Evolutionary conservation across 371 early-diverging fungal species (phyloP), one percentile per base, ranked within the genome.

Genomic region (Mortierella sp.): DNA sequence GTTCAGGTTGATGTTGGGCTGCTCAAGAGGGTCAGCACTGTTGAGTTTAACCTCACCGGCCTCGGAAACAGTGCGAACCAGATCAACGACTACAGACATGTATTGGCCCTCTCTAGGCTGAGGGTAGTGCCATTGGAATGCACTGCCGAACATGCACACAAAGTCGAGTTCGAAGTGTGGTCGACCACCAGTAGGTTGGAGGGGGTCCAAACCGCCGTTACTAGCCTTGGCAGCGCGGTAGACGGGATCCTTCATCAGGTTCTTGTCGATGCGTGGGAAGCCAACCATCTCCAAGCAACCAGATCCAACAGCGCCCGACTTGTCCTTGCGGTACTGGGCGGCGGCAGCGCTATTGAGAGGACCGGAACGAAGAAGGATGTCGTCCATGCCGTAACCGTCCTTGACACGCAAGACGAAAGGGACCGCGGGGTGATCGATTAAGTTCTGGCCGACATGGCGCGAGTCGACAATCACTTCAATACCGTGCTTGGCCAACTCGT

Each of bases 181-280:
- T 27, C 32, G 63, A 48, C 63, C 63, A 9, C 30, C 37, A 34
- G 37, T 39, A 14, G 63, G 63, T n/a, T 26, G 32, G 48, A 62
- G 47, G 54, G 63, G 63, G 54, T 62, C 63, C 15, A 39, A 11
- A 39, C 63, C 63, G 37, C 63, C 63, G 39, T 62, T 62, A 50
- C 48, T 37, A 48, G 62, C 62, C 54, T 62, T 62, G 17, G 62
- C 62, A 27, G 27, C 32, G 49, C 54, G 52, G 62, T 62, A 62
- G 49, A 53, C 47, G 39, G 63, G 54, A 24, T 60, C 50, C 32
- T 41, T 0, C 23, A 24, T 44, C 51, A 61, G 44, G 27, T 34
- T 43, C 66, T 70, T 56, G 41, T 62, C 70, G 37, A 70, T 70
- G 42, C 70, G 66, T 15, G 70, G 66, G 53, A 70, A 70, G 30